phyloP scores from a whole-genome alignment of 1,284 basidiomycete species.

The Papiliotrema flavescens region DNA sequence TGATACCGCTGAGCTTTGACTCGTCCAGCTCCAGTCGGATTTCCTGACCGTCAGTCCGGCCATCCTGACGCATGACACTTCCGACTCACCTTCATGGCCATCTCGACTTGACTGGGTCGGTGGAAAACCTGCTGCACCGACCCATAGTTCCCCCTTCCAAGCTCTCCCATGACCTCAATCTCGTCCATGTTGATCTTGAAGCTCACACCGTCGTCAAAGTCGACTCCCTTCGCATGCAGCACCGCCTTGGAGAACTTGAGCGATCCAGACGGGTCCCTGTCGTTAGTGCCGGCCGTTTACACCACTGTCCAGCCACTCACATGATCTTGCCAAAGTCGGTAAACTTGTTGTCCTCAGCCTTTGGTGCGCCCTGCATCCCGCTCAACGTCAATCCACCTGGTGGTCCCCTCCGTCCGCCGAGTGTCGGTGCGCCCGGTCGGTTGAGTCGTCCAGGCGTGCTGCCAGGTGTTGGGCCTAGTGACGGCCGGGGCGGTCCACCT shows the following conservation, averaged over 20 bases:
- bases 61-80: not conserved
- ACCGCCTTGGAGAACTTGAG: constrained; percentile 91
- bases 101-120: constrained; percentile 87
- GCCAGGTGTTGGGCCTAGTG: constrained; percentile 27
- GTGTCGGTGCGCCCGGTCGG: constrained; percentile 31
- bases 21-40: constrained; percentile 96
- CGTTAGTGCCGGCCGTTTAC: not conserved
- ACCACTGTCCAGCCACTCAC: constrained; percentile 54
- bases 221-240: constrained; percentile 85
- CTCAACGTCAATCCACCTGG: constrained; percentile 45
- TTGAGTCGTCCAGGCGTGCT: constrained; percentile 26
- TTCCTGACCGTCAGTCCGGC: constrained; percentile 62
- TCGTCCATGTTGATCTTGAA: constrained; percentile 97
- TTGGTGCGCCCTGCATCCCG: constrained; percentile 37
- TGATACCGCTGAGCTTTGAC: constrained; percentile 89
- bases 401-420: constrained; percentile 33
- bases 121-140: constrained; percentile 95
- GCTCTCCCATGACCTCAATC: constrained; percentile 83
- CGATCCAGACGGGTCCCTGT: constrained; percentile 85
- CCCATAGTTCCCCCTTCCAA: constrained; percentile 95
- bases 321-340: constrained; percentile 92
- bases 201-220: constrained; percentile 88
- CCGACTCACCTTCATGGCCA: constrained; percentile 91
- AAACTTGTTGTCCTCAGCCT: constrained; percentile 54
- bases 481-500: constrained; percentile 32